Evolutionary conservation across 1,284 basidiomycete genomes (phyloP).

Genomic region (Ceratobasidium sp.): DNA sequence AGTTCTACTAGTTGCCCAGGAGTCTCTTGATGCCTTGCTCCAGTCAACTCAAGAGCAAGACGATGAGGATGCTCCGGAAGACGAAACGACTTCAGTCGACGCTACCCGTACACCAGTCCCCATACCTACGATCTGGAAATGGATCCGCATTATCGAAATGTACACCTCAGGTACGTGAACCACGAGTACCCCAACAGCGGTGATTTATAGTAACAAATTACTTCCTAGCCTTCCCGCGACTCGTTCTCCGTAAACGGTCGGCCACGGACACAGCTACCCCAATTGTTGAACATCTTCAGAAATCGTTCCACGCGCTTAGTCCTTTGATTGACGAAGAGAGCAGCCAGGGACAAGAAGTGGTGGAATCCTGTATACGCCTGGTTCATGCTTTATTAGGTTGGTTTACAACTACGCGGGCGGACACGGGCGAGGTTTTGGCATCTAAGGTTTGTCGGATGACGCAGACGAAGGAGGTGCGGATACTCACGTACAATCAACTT

Average conservation of each 20-base stretch:
- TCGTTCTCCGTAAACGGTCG: conserved; percentile 38
- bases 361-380: conserved; percentile 7
- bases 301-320: conserved; percentile 16
- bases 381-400: conserved; percentile 23
- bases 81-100: neutral
- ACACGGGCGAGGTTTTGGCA: neutral
- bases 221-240: conserved; percentile 35
- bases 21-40: conserved; percentile 12
- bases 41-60: neutral
- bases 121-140: conserved; percentile 18
- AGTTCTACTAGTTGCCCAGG: conserved; percentile 28
- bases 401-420: conserved; percentile 1
- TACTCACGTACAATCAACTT: neutral
- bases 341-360: neutral
- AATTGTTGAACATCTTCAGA: conserved; percentile 17
- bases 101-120: neutral
- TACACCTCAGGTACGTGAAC: conserved; percentile 8
- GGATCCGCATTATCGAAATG: conserved; percentile 27
- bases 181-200: too few relatives aligned
- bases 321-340: neutral
- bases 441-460: neutral
- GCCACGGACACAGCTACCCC: conserved; percentile 28
- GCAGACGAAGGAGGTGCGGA: neutral
- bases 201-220: neutral
- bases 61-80: neutral